Evolutionary conservation across 371 early-diverging fungal genomes (phyloP).

Genomic region (Mucor racemosus): DNA sequence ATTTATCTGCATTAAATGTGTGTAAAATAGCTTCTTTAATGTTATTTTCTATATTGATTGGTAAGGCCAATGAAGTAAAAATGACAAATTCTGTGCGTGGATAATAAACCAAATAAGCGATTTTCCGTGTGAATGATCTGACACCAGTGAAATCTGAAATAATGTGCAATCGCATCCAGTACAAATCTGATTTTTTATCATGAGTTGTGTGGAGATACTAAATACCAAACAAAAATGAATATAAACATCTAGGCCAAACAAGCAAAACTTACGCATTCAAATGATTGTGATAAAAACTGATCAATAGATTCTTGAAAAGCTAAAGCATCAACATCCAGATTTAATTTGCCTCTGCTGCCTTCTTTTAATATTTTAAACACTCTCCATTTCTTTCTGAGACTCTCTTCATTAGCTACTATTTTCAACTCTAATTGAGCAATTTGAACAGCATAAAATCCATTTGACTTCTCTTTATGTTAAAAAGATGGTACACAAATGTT

Average conservation of each 20-base stretch:
- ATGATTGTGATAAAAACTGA: conserved; percentile 8
- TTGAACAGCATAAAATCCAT: conserved; percentile 46
- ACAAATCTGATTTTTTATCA: conserved; percentile 29
- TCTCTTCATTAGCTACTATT: background rate
- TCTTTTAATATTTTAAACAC: background rate
- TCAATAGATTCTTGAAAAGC: background rate
- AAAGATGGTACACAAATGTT: background rate
- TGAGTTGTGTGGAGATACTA: conserved; percentile 46
- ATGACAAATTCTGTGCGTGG: conserved; percentile 52
- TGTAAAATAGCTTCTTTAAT: conserved; percentile 49
- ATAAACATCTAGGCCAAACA: too few species aligned
- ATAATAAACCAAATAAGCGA: conserved; percentile 40
- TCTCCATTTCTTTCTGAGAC: background rate
- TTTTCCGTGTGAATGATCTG: conserved; percentile 24
- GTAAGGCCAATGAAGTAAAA: conserved; percentile 22
- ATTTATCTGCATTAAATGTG: conserved; percentile 27
- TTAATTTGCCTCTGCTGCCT: conserved; percentile 3
- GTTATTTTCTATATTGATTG: conserved; percentile 37
- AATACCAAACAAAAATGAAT: too few species aligned
- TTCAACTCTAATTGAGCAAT: conserved; percentile 48
- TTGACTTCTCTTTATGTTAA: conserved; percentile 15
- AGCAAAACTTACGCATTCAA: conserved; percentile 16
- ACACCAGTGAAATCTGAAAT: conserved; percentile 24
- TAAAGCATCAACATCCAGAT: background rate
- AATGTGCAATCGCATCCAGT: conserved; percentile 57